A percentile compares a stretch with the other conserved stretches of the same genome.
These are phyloP conservation scores for Gilbertella persicaria DNA, from an alignment of 371 early-diverging fungal species.

Conservation along the genomic window DNA sequence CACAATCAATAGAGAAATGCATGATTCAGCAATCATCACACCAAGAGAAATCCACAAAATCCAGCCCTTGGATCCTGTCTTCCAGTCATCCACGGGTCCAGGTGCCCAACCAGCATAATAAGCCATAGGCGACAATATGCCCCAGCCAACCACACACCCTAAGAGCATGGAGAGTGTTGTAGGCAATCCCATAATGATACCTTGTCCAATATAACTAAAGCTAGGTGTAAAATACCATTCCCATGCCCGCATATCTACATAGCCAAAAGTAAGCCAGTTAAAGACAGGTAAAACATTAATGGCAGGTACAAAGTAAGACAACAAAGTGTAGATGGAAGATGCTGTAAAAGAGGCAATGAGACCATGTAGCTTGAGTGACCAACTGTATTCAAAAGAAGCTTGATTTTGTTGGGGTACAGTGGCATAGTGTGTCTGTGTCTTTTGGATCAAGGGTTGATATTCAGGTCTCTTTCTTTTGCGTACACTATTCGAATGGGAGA, in stretches of 20 bases:
- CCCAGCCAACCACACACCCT: constrained; percentile 80
- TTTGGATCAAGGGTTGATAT: constrained; percentile 7
- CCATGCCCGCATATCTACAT: constrained; percentile 56
- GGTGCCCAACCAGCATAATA: constrained; percentile 73
- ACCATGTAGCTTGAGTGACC: constrained; percentile 61
- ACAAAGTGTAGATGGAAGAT: constrained; percentile 66
- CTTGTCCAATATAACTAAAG: constrained; percentile 80
- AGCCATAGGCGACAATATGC: constrained; percentile 68
- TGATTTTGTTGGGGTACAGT: neutral
- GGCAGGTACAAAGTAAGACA: constrained; percentile 66
- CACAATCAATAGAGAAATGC: constrained; percentile 62
- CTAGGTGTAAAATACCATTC: constrained; percentile 81
- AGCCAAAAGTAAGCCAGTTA: constrained; percentile 57
- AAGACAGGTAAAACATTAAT: constrained; percentile 66
- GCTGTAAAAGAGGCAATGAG: constrained; percentile 58
- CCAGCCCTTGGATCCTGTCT: constrained; percentile 73
- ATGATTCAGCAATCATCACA: constrained; percentile 76
- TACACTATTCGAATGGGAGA: neutral
- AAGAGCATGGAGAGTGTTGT: constrained; percentile 48
- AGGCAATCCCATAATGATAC: constrained; percentile 71
- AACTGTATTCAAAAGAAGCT: constrained; percentile 49
- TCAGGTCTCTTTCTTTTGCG: neutral
- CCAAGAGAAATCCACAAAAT: constrained; percentile 79
- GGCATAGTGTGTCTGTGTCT: neutral
- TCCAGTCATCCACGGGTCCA: constrained; percentile 70